Base-by-base conservation (phyloP, 768 basidiomycete species). In the Amanita brunnescens region DNA sequence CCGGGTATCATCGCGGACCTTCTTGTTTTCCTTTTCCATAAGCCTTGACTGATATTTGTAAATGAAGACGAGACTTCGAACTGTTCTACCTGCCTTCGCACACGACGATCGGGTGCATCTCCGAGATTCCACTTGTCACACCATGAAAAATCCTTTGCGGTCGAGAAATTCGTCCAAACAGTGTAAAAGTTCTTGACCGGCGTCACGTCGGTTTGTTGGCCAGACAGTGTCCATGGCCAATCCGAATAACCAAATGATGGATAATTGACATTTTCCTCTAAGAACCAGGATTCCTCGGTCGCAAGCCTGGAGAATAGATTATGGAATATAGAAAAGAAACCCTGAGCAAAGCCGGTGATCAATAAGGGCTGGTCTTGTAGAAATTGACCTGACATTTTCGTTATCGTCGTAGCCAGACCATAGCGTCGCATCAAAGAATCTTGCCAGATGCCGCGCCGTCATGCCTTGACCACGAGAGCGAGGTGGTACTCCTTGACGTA, bases 11-110 rank as follows among this genome's bases (percentile, higher is more conserved):
- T 96, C 91, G 12, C 93, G 77, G 2, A 82, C 81, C 62, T 93
- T 93, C 67, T 88, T 91, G 67, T 99, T 98, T 57, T 97, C 96
- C 59, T 84, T 90, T 63, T 98, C 96, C 87, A 98, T 93, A 41
- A 91, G 61, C 58, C 90, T 91, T 47, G 14, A 32, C 30, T 13
- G 24, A 54, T 20, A 48, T 16, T 26, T 18, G 29, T 20, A 7
- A 57, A 39, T 51, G 18, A 23, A 16, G 8, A 47, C 7, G 18
- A 30, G 7, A 35, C 16, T 23, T 46, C 18, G 30, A 35, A 13
- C 33, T 9, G 5, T 20, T n/a, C 16, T 13, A 4, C 72, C 26
- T 52, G 86, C 81, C 96, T 79, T 60, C 92, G 76, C 35, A 87
- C 78, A 23, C 83, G 79, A 16, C 96, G 74, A 65, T 97, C 94